Evolutionary conservation across 1,284 basidiomycete species (phyloP).

Genomic region (Xanthoconium separans): DNA sequence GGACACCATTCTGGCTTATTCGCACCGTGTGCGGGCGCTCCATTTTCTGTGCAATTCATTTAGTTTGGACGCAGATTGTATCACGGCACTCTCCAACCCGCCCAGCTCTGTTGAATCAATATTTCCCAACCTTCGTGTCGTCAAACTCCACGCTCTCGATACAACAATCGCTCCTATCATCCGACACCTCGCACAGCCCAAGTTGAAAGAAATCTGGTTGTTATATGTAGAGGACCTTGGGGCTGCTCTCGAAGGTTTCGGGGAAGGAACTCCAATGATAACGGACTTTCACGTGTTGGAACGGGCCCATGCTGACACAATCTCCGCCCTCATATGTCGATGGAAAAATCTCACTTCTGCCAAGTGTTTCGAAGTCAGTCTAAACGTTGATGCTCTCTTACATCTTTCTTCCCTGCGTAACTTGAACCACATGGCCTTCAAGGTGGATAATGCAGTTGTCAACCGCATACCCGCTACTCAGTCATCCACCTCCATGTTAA

Average conservation of each 20-base stretch:
- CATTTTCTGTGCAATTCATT: not conserved
- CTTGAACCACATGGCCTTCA: slow-evolving; percentile 1
- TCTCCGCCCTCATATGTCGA: slow-evolving; percentile 7
- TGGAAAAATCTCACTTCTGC: slow-evolving; percentile 12
- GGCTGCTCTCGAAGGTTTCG: not conserved
- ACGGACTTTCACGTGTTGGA: not conserved
- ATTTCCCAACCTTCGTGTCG: no score
- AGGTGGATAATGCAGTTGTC: not conserved
- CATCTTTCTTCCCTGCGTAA: slow-evolving; percentile 9
- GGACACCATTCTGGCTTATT: not conserved
- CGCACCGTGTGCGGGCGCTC: not conserved
- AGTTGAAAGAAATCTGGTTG: not conserved
- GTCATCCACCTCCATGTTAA: not conserved
- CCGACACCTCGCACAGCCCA: slow-evolving; percentile 2
- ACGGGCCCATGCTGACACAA: not conserved
- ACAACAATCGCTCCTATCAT: not conserved
- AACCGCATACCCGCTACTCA: not conserved
- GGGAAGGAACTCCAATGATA: not conserved
- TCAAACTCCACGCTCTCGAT: not conserved
- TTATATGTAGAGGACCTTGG: not conserved
- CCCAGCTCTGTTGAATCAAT: not conserved
- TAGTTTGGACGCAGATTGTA: not conserved
- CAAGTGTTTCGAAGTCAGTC: not conserved
- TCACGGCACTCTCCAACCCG: not conserved
- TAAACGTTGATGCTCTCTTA: not conserved